Base-by-base conservation (phyloP, 2,329 filamentous ascomycete species). In the Penicillium digitatum region DNA sequence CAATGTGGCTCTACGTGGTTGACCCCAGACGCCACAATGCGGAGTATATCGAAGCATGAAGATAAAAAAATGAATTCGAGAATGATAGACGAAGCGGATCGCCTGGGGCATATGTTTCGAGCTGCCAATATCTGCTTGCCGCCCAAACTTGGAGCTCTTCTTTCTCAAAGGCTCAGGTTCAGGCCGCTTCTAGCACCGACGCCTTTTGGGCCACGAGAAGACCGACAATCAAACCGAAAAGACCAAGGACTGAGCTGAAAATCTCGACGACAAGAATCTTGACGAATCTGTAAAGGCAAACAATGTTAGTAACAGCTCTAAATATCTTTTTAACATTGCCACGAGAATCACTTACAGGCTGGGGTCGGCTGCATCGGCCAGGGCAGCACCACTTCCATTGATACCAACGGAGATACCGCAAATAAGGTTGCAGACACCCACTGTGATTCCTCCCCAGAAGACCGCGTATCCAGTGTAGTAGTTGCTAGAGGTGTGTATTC, bases 181-280 rank as follows among this genome's bases (percentile, higher is more conserved):
- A 68, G 40, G 62, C 62, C 54, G 64, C 62, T 50, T 72, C 68
- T 59, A 96, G 95, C 60, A 91, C 89, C 24, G 79, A 72, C 26
- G 94, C 91, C 76, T 94, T 95, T 72, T 87, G 83, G 56, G 90
- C 89, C 49, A 97, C 83, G 62, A 99, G 81, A 52, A 99, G 82
- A 43, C 95, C 94, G 64, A 99, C 87, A 69, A 99, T 99, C 61
- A 99, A 82, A 56, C 94, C 95, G 69, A 99, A 99, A 3, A 99
- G 85, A 61, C 95, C 94, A 11, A 99, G 82, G 46, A 99, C 93
- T 38, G 93, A 97, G 73, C 92, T 96, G 81, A 99, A 99, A 73
- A 99, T 99, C 77, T 99, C 95, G 69, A 99, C 95, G 65, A 99
- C 93, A 49, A 99, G 86, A 65, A 99, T 96, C 79, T 96, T 96